These are phyloP conservation scores for Aspergillus oerlinghausenensis DNA, from an alignment of 2,329 filamentous ascomycete genomes.

Conservation along the genomic window DNA sequence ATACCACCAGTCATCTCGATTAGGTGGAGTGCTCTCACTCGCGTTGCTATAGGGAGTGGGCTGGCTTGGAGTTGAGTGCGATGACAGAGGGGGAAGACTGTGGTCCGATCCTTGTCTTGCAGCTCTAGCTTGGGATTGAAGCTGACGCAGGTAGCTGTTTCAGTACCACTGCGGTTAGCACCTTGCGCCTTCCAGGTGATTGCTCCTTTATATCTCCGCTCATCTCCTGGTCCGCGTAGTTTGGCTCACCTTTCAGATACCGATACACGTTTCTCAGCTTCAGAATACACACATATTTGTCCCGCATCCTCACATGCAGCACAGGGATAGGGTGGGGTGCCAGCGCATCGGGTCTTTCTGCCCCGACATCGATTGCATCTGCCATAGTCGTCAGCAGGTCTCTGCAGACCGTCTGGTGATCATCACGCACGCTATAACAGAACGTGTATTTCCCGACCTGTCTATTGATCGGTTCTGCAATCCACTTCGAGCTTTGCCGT, in stretches of 20 bases:
- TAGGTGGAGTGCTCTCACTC: constrained; percentile 19
- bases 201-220: not conserved
- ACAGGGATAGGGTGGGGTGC: constrained; percentile 32
- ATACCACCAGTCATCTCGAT: constrained; percentile 39
- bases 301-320: constrained; percentile 30
- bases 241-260: constrained; percentile 31
- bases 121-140: constrained; percentile 27
- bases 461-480: constrained; percentile 16
- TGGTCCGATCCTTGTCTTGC: constrained; percentile 13
- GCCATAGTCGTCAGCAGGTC: constrained; percentile 1
- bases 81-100: not conserved
- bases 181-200: not conserved
- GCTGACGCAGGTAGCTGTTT: constrained; percentile 28
- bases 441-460: constrained; percentile 16
- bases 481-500: constrained; percentile 4
- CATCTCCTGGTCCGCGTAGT: not conserved
- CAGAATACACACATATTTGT: constrained; percentile 31
- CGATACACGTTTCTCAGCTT: constrained; percentile 33
- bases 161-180: constrained; percentile 1
- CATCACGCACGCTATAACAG: constrained; percentile 25
- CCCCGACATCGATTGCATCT: constrained; percentile 36
- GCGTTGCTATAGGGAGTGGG: constrained; percentile 11
- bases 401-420: not conserved
- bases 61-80: constrained; percentile 11
- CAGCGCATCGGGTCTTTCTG: constrained; percentile 34